These are phyloP conservation scores for Saccharomyces hybrid DNA, from an alignment of 1,139 yeast species.

Conservation along the genomic window DNA sequence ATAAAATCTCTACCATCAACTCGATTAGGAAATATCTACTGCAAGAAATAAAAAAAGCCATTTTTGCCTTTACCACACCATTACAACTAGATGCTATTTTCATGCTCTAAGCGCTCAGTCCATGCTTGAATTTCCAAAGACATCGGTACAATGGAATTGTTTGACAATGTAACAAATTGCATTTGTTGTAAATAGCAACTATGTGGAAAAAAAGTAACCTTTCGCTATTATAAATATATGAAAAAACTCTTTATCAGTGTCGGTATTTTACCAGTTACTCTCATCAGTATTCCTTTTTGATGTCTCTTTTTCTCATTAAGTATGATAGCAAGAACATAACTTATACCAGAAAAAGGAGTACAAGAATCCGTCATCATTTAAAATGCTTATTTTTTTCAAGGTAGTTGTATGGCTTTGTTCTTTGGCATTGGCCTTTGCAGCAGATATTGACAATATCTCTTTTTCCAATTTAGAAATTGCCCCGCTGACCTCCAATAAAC, in stretches of 20 bases:
- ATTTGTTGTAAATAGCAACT: neutral
- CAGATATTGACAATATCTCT: conserved; percentile 11
- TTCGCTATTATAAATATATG: neutral
- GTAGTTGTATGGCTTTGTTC: neutral
- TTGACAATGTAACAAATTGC: neutral
- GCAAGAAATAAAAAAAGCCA: no score
- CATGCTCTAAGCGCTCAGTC: no score
- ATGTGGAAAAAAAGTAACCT: neutral
- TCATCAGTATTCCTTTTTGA: no score
- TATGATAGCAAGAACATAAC: no score
- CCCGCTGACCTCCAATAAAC: conserved; percentile 15
- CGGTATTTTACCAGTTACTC: no score
- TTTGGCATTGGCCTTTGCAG: conserved; percentile 12
- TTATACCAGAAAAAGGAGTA: neutral
- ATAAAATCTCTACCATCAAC: no score
- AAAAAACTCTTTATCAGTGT: no score
- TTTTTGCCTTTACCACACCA: no score
- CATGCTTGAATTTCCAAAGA: neutral
- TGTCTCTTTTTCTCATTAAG: no score
- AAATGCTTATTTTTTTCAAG: neutral
- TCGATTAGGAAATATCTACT: neutral
- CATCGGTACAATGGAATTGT: neutral
- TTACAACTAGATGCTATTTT: no score
- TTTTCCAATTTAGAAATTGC: conserved; percentile 20
- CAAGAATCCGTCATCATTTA: neutral